Base-by-base conservation (phyloP, 352 stramenopile genomes). In the Phytopythium sindhum region DNA sequence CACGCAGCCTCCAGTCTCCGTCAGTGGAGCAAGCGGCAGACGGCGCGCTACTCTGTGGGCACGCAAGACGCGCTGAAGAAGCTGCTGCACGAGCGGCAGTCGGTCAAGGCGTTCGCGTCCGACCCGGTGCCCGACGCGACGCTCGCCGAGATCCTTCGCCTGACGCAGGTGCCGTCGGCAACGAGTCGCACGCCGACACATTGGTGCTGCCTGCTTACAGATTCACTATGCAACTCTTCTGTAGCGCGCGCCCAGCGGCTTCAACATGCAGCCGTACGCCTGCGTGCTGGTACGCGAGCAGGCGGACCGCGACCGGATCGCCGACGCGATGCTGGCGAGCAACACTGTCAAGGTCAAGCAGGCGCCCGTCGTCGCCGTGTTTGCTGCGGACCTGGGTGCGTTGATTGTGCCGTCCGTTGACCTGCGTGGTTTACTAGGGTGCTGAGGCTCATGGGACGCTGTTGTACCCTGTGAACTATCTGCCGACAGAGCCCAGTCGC, bases 221-320 rank as follows among this genome's bases (percentile, higher is more conserved):
- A 8, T 10, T 57, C 29, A 4, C 21, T 0, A 1, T 67, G 55
- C 15, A 42, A 11, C 14, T 67, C 15, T 39, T 1, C 48, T 24
- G 17, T 31, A 92, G 84, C 74, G 81, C 56, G 83, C 84, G 4
- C 88, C 88, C 1, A 90, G 72, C n/a, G 78, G 83, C 8, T 93
- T 95, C 65, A 96, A 96, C 62, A 82, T 74, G 48, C 80, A 92
- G 65, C 84, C 86, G 42, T 96, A 92, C 60, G 82, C 84, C 0
- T 89, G 81, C 21, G 75, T 96, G 23, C 39, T 96, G 31, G 79
- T 96, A 42, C 81, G 86, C 42, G 78, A 91, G 31, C 70, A 81
- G 33, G 75, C 70, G 17, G 81, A 93, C 28, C 86, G 88, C 24
- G 74, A 94, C 31, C 77, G 77, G 31, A 68, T 96, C 17, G 80